Base-by-base conservation (phyloP, 495 filamentous ascomycete genomes). In the Trichodelitschia bisporula region DNA sequence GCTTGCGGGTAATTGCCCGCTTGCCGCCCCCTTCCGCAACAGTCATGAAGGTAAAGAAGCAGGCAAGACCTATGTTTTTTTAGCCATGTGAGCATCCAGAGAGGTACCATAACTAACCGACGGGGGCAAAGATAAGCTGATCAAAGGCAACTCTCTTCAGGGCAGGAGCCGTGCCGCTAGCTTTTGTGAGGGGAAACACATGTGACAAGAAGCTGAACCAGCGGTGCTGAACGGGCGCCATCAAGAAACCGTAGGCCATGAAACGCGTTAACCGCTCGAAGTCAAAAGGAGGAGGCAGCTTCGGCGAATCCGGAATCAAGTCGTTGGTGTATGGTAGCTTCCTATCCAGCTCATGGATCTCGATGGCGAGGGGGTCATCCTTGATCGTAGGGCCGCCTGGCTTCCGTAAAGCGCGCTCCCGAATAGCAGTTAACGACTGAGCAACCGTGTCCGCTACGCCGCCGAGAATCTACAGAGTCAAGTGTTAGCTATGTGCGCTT, bases 31-130 rank as follows among this genome's bases (percentile, higher is more conserved):
- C 89, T 50, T 99, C 89, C 9, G 89, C 78, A 19, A 95, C 49
- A 0, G 86, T 93, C 83, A 99, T 93, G 50, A 72, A 86, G 0
- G 74, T 78, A 50, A 99, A 99, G 59, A 97, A 97, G 46, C 57
- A 61, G 2, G 63, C 77, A 34, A 97, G 64, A 47, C 74, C 74
- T 78, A 33, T 4, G 24, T 12, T 23, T 15, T 15, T 20, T 19
- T 43, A 26, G 44, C 33, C 15, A 30, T 24, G 28, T 34, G 18
- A 15, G 40, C 18, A 30, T 18, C 32, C 15, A 6, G 34, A 2
- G 25, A 32, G 2, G 32, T 36, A 26, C 14, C 23, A 10, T 28
- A 16, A 44, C 56, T 43, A 61, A 69, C 83, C 82, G 35, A 84
- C 59, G 13, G 89, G 89, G 15, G 89, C 86, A 53, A 95, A 93